Conservation (phyloP, 768 basidiomycete species). For the Xerocomellus dryophilus region DNA sequence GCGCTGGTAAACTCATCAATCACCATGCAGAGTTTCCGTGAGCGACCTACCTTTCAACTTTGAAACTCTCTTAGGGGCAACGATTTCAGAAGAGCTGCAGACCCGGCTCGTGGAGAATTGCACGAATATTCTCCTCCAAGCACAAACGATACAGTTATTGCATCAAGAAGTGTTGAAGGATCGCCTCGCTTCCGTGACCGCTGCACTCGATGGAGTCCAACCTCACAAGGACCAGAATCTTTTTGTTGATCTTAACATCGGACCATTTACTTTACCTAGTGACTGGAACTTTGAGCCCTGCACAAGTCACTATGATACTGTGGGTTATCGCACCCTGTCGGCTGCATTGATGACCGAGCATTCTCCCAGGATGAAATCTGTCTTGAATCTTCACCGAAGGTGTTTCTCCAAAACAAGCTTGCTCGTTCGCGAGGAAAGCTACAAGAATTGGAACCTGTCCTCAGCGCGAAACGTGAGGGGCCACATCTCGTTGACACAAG, state of each 20-base stretch:
- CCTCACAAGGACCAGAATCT: slow-evolving; percentile 62
- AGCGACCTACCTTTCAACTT: slow-evolving; percentile 5
- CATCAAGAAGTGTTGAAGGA: slow-evolving; percentile 60
- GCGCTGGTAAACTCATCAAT: slow-evolving; percentile 8
- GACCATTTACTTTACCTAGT: slow-evolving; percentile 58
- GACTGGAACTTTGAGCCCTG: slow-evolving; percentile 81
- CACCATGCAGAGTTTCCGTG: slow-evolving; percentile 67
- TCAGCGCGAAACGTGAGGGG: slow-evolving; percentile 59
- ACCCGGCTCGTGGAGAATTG: slow-evolving; percentile 57
- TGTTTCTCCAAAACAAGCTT: slow-evolving; percentile 79
- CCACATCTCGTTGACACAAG: background rate
- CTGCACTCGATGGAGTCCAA: slow-evolving; percentile 50
- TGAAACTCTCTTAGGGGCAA: background rate
- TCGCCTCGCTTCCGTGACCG: slow-evolving; percentile 45
- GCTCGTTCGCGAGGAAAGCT: slow-evolving; percentile 56
- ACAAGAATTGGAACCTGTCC: slow-evolving; percentile 55
- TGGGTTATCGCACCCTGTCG: slow-evolving; percentile 30
- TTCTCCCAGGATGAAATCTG: slow-evolving; percentile 43
- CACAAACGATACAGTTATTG: slow-evolving; percentile 54
- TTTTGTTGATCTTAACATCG: slow-evolving; percentile 69
- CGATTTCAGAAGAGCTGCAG: slow-evolving; percentile 64
- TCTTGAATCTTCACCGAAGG: slow-evolving; percentile 66
- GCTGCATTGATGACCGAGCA: background rate
- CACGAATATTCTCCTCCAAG: slow-evolving; percentile 50
- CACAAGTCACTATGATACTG: slow-evolving; percentile 71